These are phyloP conservation scores for Ganoderma multipileum DNA, from an alignment of 1,284 basidiomycete genomes.

Conservation along the genomic window DNA sequence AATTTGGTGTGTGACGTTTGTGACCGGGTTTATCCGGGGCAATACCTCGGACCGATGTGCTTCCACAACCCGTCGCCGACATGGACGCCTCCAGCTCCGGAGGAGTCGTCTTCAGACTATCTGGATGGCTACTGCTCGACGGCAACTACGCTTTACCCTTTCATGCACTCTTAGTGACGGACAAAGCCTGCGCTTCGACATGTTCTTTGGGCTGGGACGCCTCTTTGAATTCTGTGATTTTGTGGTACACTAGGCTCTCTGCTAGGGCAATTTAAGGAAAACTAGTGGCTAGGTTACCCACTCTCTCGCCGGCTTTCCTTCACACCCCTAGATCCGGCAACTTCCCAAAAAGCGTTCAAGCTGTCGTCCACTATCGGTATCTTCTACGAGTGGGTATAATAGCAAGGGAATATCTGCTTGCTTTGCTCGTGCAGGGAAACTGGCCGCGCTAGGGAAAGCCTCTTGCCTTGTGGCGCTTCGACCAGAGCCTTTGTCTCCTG, in stretches of 20 bases:
- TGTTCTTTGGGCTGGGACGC: neutral
- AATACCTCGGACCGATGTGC: neutral
- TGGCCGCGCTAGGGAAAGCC: neutral
- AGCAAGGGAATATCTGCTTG: neutral
- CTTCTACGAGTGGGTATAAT: neutral
- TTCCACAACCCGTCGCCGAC: neutral
- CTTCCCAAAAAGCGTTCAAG: neutral
- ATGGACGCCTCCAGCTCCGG: neutral
- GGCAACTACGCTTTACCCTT: neutral
- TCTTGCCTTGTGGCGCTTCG: constrained; percentile 17
- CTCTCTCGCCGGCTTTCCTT: neutral
- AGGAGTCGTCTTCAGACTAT: too few relatives aligned
- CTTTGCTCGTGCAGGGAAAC: neutral
- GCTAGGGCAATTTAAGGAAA: neutral
- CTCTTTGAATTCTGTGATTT: neutral
- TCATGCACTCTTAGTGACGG: neutral
- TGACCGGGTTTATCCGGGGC: neutral
- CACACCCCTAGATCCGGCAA: neutral
- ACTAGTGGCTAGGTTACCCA: neutral
- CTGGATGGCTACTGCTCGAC: neutral
- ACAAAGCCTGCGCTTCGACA: too few relatives aligned
- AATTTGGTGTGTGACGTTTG: neutral
- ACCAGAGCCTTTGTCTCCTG: constrained; percentile 14
- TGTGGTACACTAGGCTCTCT: neutral
- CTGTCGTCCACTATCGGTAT: neutral